These are phyloP conservation scores for Clausena lansium DNA, from an alignment of 345 rosid genomes.

Conservation along the genomic window DNA sequence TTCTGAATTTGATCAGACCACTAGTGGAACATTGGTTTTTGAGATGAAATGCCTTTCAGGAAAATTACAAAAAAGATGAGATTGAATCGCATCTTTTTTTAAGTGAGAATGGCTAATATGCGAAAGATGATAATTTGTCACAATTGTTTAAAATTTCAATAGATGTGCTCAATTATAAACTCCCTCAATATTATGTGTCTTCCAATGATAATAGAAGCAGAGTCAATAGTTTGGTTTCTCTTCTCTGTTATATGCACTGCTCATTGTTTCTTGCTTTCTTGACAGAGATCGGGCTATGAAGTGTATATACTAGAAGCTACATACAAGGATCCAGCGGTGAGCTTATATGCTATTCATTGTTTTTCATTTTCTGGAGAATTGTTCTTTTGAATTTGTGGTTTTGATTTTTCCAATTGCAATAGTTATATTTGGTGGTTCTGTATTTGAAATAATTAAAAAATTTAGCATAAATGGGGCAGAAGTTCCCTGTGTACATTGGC, in stretches of 20 bases:
- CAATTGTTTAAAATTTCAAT: neutral
- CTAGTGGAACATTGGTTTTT: neutral
- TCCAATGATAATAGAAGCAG: neutral
- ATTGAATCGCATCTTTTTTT: neutral
- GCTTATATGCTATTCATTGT: constrained; percentile 22
- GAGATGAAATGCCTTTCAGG: neutral
- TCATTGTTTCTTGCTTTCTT: constrained; percentile 31
- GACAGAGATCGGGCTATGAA: constrained; percentile 94
- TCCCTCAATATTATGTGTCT: constrained; percentile 6
- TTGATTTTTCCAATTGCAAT: neutral
- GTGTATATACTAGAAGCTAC: constrained; percentile 82
- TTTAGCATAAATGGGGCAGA: constrained; percentile 13
- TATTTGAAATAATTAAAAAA: neutral
- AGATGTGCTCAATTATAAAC: constrained; percentile 2
- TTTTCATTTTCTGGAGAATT: neutral
- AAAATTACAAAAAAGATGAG: neutral
- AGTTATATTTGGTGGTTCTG: neutral
- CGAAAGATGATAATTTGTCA: neutral
- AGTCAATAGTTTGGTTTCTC: neutral
- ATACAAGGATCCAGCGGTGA: constrained; percentile 88
- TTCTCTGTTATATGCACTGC: constrained; percentile 13
- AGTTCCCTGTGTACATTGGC: constrained; percentile 1
- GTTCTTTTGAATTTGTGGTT: neutral
- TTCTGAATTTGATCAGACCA: neutral
- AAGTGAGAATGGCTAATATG: neutral